Evolutionary conservation across 148 eudicot species (phyloP), one percentile per base, ranked within the genome.

Genomic region (Arbutus unedo): DNA sequence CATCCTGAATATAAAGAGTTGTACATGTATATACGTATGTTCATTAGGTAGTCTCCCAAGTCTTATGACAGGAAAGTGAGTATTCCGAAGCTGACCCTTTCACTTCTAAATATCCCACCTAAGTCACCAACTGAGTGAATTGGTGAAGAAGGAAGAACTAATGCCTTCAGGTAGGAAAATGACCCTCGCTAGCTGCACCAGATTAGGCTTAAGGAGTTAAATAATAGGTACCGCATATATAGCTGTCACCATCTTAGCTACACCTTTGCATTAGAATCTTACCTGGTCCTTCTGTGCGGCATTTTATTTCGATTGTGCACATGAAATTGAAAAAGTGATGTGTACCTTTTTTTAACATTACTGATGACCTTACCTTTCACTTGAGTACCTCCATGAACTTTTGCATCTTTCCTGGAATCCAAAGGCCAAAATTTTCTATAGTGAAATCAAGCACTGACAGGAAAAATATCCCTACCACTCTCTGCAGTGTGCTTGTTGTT

Each of bases 381-480:
- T 48, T 10, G 47, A 19, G 60, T 57, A 16, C 54, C 68, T 49
- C 18, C 8, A 60, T 64, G 38, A 67, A 64, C 84, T 66, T 75
- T 81, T 23, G 54, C 56, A 48, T 76, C 59, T 74, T 56, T 5
- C 76, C 44, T 10, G 10, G 55, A n/a, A 43, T 13, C 15, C n/a
- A 38, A 43, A 48, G 68, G 50, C 49, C 31, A 54, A 75, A 49
- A 8, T n/a, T 43, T 43, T 43, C 7, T 31, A 68, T 43, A 15
- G 16, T 19, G 76, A 72, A 21, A 44, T 48, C 73, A 76, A 75
- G 6, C 79, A 38, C 78, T 51, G 25, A 21, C 41, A 57, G 55
- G 84, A 77, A 82, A 54, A 62, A 67, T 38, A 53, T 77, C 71
- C 62, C 41, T 49, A 13, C 38, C 78, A 50, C 18, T 25, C 3